phyloP scores from a whole-genome alignment of 2,329 filamentous ascomycete species.

The Cyphellophora europaea region DNA sequence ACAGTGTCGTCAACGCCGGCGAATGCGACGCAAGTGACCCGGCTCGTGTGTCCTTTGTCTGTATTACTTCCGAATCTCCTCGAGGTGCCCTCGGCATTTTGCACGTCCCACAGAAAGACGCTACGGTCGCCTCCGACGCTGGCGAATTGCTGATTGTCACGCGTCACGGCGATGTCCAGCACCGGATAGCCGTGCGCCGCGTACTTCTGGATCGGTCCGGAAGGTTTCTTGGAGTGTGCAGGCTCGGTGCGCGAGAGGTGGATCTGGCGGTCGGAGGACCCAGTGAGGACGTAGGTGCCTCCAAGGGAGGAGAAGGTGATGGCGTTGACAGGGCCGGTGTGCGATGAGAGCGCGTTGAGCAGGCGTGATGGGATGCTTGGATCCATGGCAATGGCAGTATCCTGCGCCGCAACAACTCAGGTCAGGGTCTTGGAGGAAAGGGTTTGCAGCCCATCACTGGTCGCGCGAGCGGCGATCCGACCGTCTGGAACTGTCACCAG shows the following conservation, averaged over 20 bases:
- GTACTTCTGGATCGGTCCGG: constrained; percentile 72
- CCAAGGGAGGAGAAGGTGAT: constrained; percentile 63
- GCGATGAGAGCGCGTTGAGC: constrained; percentile 34
- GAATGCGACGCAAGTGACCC: constrained; percentile 72
- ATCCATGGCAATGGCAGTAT: no score
- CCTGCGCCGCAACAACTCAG: no score
- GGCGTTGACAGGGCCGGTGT: constrained; percentile 55
- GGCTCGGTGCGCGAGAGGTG: constrained; percentile 65
- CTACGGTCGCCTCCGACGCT: constrained; percentile 83
- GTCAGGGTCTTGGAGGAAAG: no score
- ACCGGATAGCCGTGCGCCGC: constrained; percentile 86
- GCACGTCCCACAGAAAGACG: constrained; percentile 92
- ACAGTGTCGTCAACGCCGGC: constrained; percentile 63
- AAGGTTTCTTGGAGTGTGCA: constrained; percentile 17
- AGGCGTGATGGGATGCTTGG: constrained; percentile 29
- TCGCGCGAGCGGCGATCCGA: no score
- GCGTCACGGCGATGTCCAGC: constrained; percentile 62
- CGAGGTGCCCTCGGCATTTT: constrained; percentile 60
- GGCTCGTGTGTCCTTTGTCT: constrained; percentile 52
- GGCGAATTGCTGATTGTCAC: constrained; percentile 75
- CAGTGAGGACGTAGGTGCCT: constrained; percentile 72
- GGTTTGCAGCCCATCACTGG: no score
- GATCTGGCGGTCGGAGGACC: constrained; percentile 74
- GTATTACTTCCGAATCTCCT: constrained; percentile 58
- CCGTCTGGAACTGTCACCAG: no score